Base-by-base conservation (phyloP, 2,329 filamentous ascomycete species). In the Dryadomyces quercus-mongolicae region DNA sequence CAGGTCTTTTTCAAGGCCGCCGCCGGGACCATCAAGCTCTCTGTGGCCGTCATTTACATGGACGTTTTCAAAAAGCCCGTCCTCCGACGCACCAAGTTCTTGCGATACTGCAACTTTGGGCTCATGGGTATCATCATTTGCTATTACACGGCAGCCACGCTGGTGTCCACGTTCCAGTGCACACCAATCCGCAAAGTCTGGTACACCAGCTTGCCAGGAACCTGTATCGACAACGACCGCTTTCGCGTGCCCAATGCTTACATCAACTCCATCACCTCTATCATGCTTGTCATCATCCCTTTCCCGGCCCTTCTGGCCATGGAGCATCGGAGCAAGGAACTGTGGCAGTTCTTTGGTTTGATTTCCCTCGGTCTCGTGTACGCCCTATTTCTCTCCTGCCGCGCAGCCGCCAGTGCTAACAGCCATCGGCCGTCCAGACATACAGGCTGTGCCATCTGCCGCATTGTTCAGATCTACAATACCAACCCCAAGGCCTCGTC, bases 1-100 rank as follows among this genome's bases (percentile, higher is more conserved):
- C 51, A 53, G 44, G 18, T 53, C 12, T 53, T 53, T 18, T 53
- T 53, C 51, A 53, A 53, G 34, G 44, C 44, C 36, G 48, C 51
- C 13, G 3, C 51, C 34, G 51, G 51, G 2, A 34, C 48, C 44
- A 53, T 53, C 34, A 53, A 53, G 16, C 45, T 53, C 1, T 48
- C 51, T 1, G 21, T 53, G 6, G 20, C 22, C 31, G 51, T 48
- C 12, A 53, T 53, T n/a, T 53, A 53, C 51, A 53, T 53, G 51
- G 25, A 13, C 44, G 43, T 53, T 15, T 53, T 53, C 44, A 21
- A 31, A 12, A 53, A 53, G 36, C n/a, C 34, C 7, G 34, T 48
- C 31, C 36, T 53, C 3, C 5, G 22, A 20, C 51, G 42, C 42
- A 31, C 31, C 1, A n/a, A 13, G 9, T 31, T 53, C 9, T 34